Base-by-base conservation (phyloP, 345 rosid species). In the Brassica juncea region DNA sequence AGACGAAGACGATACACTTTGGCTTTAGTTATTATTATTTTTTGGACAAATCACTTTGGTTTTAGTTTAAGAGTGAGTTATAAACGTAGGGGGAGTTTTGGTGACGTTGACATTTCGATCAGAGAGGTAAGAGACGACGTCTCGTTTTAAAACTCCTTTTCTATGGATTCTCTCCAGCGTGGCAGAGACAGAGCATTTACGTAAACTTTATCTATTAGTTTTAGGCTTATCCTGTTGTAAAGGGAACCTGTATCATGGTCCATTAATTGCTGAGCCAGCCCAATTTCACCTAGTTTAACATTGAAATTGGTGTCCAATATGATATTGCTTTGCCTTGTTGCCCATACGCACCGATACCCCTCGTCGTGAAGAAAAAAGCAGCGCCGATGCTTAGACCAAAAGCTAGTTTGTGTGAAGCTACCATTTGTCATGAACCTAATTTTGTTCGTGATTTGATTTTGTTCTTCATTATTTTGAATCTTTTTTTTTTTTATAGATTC, bases 111-210 rank as follows among this genome's bases (percentile, higher is more conserved):
- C 49, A 42, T 42, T 9, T 42, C 14, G 49, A 42, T 42, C 76
- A 21, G 1, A 39, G 16, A 32, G 6, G 61, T 5, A 35, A 69
- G 11, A 55, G 63, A 44, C 35, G 5, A 35, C 81, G 81, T 78
- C 77, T 78, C 25, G n/a, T 7, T 65, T 71, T 39, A 37, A 71
- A 71, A 71, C 32, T 71, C 76, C 16, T 63, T 62, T 39, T 21
- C 28, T 21, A 21, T 19, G 5, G 2, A 8, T 8, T 2, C 8
- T 55, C 10, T 55, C 60, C 60, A 55, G 60, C 27, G 60, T 55
- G 60, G 60, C 27, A 15, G 4, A 0, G 11, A 37, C 44, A 37
- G 44, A 0, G 8, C 8, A 16, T 37, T 35, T 66, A 66, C 70
- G 70, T 37, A 4, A 65, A 65, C 28, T 34, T 64, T 19, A 42